Evolutionary conservation across 2,329 filamentous ascomycete species (phyloP).

Genomic region (Pestalotiopsis sp.): DNA sequence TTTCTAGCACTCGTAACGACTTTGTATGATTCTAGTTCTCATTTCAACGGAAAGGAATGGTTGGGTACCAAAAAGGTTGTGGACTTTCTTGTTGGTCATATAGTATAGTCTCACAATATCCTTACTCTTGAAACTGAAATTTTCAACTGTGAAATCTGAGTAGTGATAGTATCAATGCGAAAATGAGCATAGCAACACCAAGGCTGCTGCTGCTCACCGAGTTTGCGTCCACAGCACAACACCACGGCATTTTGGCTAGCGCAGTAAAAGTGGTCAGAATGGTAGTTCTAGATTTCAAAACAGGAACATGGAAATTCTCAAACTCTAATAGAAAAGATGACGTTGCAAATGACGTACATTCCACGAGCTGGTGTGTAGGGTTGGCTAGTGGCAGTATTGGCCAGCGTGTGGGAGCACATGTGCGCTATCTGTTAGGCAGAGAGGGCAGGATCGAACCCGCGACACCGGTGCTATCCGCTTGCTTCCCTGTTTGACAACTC

Average conservation of each 20-base stretch:
- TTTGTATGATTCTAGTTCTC: conserved; percentile 4
- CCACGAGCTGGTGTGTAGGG: conserved; percentile 20
- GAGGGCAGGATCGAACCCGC: not conserved
- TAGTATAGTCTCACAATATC: not conserved
- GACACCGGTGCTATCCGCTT: conserved; percentile 5
- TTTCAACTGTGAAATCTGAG: not conserved
- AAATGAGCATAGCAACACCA: not conserved
- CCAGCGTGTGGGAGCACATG: not conserved
- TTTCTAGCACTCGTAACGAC: conserved; percentile 7
- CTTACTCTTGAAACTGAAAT: not conserved
- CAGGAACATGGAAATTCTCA: not conserved
- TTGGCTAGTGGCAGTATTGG: conserved; percentile 8
- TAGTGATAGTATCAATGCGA: not conserved
- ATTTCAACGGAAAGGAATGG: not conserved
- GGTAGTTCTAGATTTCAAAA: not conserved
- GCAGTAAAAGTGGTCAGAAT: not conserved
- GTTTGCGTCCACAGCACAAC: not conserved
- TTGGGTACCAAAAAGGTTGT: not conserved
- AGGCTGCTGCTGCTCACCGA: not conserved
- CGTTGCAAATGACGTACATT: conserved; percentile 26
- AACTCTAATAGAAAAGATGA: conserved; percentile 18
- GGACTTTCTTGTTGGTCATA: not conserved
- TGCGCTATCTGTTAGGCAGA: not conserved
- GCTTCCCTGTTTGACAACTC: conserved; percentile 15
- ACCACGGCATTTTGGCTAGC: not conserved